Evolutionary conservation across 768 basidiomycete genomes (phyloP), one percentile per base, ranked within the genome.

Genomic region (Mycena kentingensis): DNA sequence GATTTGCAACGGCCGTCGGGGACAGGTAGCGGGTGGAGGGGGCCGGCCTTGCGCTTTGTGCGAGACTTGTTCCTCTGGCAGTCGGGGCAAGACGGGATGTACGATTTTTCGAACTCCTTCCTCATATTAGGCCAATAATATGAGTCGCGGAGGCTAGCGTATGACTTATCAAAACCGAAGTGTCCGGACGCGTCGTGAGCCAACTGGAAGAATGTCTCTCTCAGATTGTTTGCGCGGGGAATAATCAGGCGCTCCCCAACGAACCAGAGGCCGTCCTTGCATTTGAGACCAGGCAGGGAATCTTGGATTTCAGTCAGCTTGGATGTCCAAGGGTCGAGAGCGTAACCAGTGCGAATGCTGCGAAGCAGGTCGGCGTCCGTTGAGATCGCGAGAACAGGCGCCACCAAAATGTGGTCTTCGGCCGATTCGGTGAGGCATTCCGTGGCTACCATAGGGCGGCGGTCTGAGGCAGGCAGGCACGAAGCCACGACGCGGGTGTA

Each of bases 41-140:
- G 60, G 0, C 70, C 65, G 0, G 64, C 26, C 18, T 60, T 62
- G 15, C 57, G 55, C 2, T 55, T 49, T 0, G 38, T 47, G 0
- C 51, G 24, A 1, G 16, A 37, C 46, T 74, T 74, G 60, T 73
- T 67, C 0, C 64, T 46, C 36, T 70, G 67, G 32, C 74, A 76
- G 6, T 62, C 46, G 8, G 60, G 49, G 62, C 68, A 58, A 1
- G 41, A 41, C 0, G 60, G 60, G 2, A 71, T 60, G 44, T 73
- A 72, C 15, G 60, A 28, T 0, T 48, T 24, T 34, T 64, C 63
- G 1, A 55, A 29, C 10, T 55, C 54, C 0, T 7, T 11, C 4
- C 48, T 27, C 54, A 55, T 55, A 10, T 50, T 49, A 2, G 54
- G 54, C 54, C 63, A 48, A 25, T 63, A 66, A n/a, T 52, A 64